phyloP scores from a whole-genome alignment of 2,329 filamentous ascomycete species.

The Zymoseptoria tritici region DNA sequence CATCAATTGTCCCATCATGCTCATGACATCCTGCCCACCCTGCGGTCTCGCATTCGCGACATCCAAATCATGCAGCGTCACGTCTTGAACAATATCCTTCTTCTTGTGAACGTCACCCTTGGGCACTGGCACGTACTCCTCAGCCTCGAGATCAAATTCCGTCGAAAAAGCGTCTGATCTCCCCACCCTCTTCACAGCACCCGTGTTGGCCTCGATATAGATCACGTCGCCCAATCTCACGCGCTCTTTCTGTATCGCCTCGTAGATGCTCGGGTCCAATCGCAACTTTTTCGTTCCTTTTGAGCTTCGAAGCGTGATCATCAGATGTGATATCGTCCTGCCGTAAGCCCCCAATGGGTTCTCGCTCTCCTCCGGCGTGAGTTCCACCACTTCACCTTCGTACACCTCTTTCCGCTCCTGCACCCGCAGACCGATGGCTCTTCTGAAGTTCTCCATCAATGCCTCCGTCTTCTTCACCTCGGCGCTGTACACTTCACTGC shows the following conservation, averaged over 20 bases:
- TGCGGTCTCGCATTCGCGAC: slow-evolving; percentile 92
- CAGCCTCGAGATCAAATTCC: slow-evolving; percentile 95
- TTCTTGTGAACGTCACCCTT: slow-evolving; percentile 99
- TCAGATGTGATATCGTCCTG: slow-evolving; percentile 90
- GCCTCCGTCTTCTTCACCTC: slow-evolving; percentile 99
- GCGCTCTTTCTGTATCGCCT: slow-evolving; percentile 96
- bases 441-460: slow-evolving; percentile 97
- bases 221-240: slow-evolving; percentile 95
- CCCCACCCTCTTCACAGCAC: slow-evolving; percentile 93
- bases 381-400: slow-evolving; percentile 95
- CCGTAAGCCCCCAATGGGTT: slow-evolving; percentile 96
- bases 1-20: slow-evolving; percentile 99
- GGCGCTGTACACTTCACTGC: slow-evolving; percentile 93
- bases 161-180: slow-evolving; percentile 95
- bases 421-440: slow-evolving; percentile 92
- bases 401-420: slow-evolving; percentile 99
- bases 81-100: slow-evolving; percentile 99
- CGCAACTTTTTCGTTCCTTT: slow-evolving; percentile 97
- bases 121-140: slow-evolving; percentile 97
- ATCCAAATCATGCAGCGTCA: slow-evolving; percentile 93
- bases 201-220: slow-evolving; percentile 98
- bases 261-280: slow-evolving; percentile 95
- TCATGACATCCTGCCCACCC: slow-evolving; percentile 98
- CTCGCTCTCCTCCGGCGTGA: slow-evolving; percentile 95
- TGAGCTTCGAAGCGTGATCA: slow-evolving; percentile 90